Conservation (phyloP, 2,329 filamentous ascomycete species). For the Paradendryphiella salina region DNA sequence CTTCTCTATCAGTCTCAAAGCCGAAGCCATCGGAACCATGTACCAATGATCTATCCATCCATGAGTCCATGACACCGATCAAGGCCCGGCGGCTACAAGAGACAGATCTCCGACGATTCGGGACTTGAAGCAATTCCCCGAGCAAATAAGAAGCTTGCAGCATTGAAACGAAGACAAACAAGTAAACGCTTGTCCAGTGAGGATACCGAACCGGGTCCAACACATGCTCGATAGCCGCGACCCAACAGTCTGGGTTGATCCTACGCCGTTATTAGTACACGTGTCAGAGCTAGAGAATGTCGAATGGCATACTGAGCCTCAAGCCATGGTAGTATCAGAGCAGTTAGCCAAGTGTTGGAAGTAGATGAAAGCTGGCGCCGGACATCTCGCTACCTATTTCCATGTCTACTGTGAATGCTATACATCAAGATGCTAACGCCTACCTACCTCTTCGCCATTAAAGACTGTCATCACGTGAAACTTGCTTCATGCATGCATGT, state of each 20-base stretch:
- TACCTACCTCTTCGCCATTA: not conserved
- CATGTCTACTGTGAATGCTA: not conserved
- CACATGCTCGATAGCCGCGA: slow-evolving; percentile 21
- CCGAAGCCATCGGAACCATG: not conserved
- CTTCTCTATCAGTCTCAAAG: not conserved
- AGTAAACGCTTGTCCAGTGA: slow-evolving; percentile 18
- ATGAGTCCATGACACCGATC: slow-evolving; percentile 10
- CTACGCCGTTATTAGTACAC: slow-evolving; percentile 19
- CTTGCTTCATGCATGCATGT: slow-evolving; percentile 3
- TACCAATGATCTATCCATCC: slow-evolving; percentile 1
- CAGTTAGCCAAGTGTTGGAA: slow-evolving; percentile 13
- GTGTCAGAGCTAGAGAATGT: slow-evolving; percentile 19
- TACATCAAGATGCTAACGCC: not conserved
- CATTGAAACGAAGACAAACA: slow-evolving; percentile 14
- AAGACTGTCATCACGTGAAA: slow-evolving; percentile 2
- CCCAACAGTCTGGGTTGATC: slow-evolving; percentile 7
- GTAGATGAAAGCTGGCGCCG: not conserved
- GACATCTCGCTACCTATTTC: not conserved
- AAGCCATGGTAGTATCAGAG: slow-evolving; percentile 20
- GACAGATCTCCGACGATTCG: slow-evolving; percentile 13
- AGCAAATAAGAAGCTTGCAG: slow-evolving; percentile 19
- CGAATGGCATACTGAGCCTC: slow-evolving; percentile 13
- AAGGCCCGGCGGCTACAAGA: slow-evolving; percentile 21
- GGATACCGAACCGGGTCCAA: slow-evolving; percentile 3
- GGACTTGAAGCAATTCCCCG: slow-evolving; percentile 9